Evolutionary conservation across 192 early-diverging fungal genomes (phyloP), one percentile per base, ranked within the genome.

Genomic region (Coemansia sp.): DNA sequence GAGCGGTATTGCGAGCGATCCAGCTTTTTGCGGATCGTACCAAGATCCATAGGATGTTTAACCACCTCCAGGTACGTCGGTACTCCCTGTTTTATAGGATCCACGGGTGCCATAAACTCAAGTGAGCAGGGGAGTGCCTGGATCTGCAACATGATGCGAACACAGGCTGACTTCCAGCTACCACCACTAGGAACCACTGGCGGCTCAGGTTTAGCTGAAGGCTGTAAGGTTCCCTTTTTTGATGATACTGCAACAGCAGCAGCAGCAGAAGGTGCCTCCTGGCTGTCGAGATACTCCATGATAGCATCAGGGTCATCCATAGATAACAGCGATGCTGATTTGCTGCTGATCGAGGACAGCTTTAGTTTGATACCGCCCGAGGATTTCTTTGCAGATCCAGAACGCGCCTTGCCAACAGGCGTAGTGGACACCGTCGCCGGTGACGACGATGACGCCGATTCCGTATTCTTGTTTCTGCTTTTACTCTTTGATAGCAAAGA

Each of bases 1-100:
- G 29, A 68, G 3, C 25, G 45, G 63, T 90, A 88, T 18, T 63
- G 46, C n/a, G 56, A 55, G n/a, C 76, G 58, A 5, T 78, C 78
- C 3, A 90, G 69, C 27, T 84, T 81, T 5, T 71, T 68, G 39
- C 57, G 64, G 19, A 87, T 77, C 0, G 87, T 90, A 17, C 83
- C 78, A 3, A 90, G 69, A 53, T 90, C 88, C 82, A 90, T 90
- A 0, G 88, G 88, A 0, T 41, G 15, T 29, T 85, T 86, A 53
- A 90, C 80, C 0, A 87, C 50, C 28, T 81, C 78, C 13, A 55
- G 57, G 48, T 90, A 90, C 10, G 77, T 78, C 0, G 86, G 85
- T 25, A 87, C 72, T 15, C 74, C 75, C 22, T 80, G 72, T 18
- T 43, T 51, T n/a, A 75, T 25, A 0, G 83, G 78, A 43, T 90